These are phyloP conservation scores for Boletus sp. DNA, from an alignment of 768 basidiomycete genomes.

Conservation along the genomic window DNA sequence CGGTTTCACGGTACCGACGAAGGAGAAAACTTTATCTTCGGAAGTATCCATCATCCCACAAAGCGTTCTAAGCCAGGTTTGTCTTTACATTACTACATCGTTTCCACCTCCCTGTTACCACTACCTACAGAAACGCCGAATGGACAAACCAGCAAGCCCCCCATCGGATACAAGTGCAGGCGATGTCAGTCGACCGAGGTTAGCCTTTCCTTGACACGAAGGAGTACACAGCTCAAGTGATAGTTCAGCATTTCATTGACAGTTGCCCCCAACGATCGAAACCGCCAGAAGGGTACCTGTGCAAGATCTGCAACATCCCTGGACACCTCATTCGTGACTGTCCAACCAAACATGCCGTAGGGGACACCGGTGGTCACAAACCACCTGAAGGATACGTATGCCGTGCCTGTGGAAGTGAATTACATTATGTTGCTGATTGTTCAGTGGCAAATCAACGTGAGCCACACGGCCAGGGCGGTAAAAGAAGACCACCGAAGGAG, in stretches of 20 bases:
- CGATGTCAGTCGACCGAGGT: constrained; percentile 77
- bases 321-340: constrained; percentile 90
- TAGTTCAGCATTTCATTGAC: constrained; percentile 65
- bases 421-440: constrained; percentile 88
- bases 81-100: constrained; percentile 13
- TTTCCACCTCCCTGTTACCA: neutral
- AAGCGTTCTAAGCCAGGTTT: constrained; percentile 59
- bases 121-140: constrained; percentile 17
- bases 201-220: constrained; percentile 12
- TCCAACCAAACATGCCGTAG: constrained; percentile 71
- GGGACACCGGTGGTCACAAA: constrained; percentile 80
- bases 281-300: constrained; percentile 83
- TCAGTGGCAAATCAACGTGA: constrained; percentile 58
- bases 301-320: constrained; percentile 81
- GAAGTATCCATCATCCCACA: constrained; percentile 50
- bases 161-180: constrained; percentile 71
- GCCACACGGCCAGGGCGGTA: constrained; percentile 29
- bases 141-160: constrained; percentile 54
- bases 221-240: constrained; percentile 3
- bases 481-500: constrained; percentile 63
- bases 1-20: constrained; percentile 46
- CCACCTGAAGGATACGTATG: constrained; percentile 87
- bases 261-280: constrained; percentile 71
- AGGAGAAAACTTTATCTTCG: constrained; percentile 69
- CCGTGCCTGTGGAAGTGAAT: constrained; percentile 83